These are phyloP conservation scores for Camelina hispida DNA, from an alignment of 345 rosid genomes.

Conservation along the genomic window DNA sequence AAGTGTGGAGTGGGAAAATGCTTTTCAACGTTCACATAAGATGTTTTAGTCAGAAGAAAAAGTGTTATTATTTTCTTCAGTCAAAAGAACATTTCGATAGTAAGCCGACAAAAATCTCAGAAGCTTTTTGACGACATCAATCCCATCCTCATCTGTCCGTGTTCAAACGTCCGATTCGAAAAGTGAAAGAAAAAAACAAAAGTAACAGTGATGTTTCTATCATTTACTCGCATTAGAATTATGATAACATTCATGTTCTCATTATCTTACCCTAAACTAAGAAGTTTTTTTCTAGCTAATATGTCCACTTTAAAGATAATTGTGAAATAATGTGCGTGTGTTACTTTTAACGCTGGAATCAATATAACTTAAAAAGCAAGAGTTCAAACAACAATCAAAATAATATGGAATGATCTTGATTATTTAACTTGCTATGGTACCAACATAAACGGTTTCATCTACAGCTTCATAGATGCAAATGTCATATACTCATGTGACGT, in stretches of 20 bases:
- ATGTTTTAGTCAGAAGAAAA: conserved; percentile 17
- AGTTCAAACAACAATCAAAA: too few species aligned
- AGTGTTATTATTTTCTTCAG: conserved; percentile 18
- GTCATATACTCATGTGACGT: too few species aligned
- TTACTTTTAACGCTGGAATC: too few species aligned
- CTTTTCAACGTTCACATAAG: conserved; percentile 29
- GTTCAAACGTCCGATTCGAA: conserved; percentile 39
- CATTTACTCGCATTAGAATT: not conserved
- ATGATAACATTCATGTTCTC: not conserved
- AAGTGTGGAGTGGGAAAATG: conserved; percentile 10
- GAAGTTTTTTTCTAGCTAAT: not conserved
- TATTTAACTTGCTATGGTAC: too few species aligned
- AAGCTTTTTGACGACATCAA: conserved; percentile 38
- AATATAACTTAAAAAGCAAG: too few species aligned
- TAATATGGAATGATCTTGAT: too few species aligned
- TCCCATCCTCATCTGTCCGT: conserved; percentile 41
- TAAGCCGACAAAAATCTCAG: conserved; percentile 42
- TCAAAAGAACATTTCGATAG: conserved; percentile 42
- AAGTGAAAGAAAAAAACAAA: not conserved
- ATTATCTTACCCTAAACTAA: not conserved
- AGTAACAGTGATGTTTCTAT: not conserved
- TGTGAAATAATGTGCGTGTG: too few species aligned
- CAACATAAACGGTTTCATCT: too few species aligned
- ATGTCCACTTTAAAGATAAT: too few species aligned
- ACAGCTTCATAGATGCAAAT: too few species aligned